Percentiles rank a stretch among this genome's conserved stretches.
Evolutionary conservation across 2,329 filamentous ascomycete genomes (phyloP).

Genomic region (Aureobasidium sp.): DNA sequence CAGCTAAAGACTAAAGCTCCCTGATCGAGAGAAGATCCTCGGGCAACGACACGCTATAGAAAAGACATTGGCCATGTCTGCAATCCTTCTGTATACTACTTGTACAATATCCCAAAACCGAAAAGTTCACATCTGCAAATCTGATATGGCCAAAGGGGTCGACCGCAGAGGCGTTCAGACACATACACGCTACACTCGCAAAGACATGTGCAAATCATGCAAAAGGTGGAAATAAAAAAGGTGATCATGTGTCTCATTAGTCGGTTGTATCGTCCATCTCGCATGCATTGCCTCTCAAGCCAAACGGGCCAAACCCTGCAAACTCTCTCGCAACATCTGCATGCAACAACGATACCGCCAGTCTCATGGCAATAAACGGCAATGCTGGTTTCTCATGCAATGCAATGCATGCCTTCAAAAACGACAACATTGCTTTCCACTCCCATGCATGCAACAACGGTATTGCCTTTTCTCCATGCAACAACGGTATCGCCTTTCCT

Average conservation of each 20-base stretch:
- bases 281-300: not conserved
- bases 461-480: not conserved
- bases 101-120: not conserved
- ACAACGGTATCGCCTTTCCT: not conserved
- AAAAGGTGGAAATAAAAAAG: not conserved
- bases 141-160: not conserved
- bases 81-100: not conserved
- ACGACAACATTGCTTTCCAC: not conserved
- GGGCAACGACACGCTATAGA: not conserved
- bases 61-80: not conserved
- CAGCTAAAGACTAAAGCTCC: constrained; percentile 64
- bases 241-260: not conserved
- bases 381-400: not conserved
- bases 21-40: constrained; percentile 18
- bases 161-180: not conserved
- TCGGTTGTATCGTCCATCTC: not conserved
- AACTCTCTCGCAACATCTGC: not conserved
- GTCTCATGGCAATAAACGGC: not conserved
- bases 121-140: not conserved
- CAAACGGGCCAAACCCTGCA: not conserved
- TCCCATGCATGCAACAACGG: not conserved
- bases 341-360: not conserved
- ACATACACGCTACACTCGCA: not conserved
- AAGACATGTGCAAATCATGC: not conserved
- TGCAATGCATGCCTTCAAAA: not conserved